Evolutionary conservation across 805 yeast genomes (phyloP).

Genomic region (Starmera pachycereana): DNA sequence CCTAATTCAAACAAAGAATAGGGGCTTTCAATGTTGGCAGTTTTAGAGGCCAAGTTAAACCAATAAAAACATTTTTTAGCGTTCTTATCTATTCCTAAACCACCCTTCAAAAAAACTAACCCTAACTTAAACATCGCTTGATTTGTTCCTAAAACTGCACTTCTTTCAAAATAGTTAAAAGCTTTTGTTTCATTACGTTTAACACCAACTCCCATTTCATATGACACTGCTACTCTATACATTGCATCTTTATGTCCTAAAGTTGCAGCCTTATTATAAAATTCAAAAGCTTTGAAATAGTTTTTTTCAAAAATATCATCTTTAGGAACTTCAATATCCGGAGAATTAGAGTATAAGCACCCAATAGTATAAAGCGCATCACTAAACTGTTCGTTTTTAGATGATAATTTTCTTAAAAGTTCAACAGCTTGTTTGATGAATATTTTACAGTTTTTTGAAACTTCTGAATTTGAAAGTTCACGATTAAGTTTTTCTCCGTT

Average conservation of each 20-base stretch:
- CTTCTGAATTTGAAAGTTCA: constrained; percentile 29
- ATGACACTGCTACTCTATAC: constrained; percentile 61
- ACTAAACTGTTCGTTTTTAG: constrained; percentile 33
- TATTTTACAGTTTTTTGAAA: constrained; percentile 40
- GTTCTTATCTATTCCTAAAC: constrained; percentile 27
- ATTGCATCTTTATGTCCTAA: constrained; percentile 49
- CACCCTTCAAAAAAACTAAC: constrained; percentile 46
- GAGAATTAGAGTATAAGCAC: constrained; percentile 48
- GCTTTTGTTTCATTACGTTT: constrained; percentile 36
- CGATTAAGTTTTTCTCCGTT: constrained; percentile 34
- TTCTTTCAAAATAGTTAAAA: constrained; percentile 41
- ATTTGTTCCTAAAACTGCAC: constrained; percentile 52
- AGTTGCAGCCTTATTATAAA: constrained; percentile 49
- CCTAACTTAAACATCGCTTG: constrained; percentile 71
- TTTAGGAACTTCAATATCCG: constrained; percentile 32
- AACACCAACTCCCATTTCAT: constrained; percentile 55
- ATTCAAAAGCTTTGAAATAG: constrained; percentile 49
- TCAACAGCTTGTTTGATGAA: constrained; percentile 50
- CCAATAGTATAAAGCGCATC: constrained; percentile 54
- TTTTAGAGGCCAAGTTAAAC: constrained; percentile 38
- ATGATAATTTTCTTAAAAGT: constrained; percentile 44
- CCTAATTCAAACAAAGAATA: constrained; percentile 53
- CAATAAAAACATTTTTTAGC: constrained; percentile 37
- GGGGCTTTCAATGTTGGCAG: constrained; percentile 34
- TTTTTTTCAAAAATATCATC: constrained; percentile 41